Conservation (phyloP, 2,329 filamentous ascomycete species). For the Colletotrichum falcatum region DNA sequence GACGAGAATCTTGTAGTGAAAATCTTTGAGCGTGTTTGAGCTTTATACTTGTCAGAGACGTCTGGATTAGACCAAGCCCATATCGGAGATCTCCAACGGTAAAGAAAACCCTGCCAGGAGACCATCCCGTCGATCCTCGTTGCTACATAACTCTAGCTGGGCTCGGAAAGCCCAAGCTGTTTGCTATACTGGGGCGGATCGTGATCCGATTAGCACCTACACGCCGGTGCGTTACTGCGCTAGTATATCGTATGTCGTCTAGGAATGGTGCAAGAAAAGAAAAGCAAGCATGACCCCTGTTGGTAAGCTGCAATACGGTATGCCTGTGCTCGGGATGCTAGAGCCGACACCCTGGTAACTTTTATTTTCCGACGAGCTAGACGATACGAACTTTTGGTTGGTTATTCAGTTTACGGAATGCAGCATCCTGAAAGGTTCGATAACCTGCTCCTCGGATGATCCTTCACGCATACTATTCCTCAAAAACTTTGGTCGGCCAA, state of each 20-base stretch:
- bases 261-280: conserved; percentile 21
- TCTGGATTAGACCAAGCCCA: conserved; percentile 1
- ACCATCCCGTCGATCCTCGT: not conserved
- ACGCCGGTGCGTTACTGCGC: not conserved
- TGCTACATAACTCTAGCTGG: too few relatives aligned
- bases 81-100: not conserved
- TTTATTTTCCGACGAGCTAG: not conserved
- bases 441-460: conserved; percentile 6
- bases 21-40: conserved; percentile 24
- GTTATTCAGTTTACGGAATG: conserved; percentile 2
- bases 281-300: conserved; percentile 20
- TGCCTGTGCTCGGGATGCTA: conserved; percentile 14
- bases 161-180: conserved; percentile 7
- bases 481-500: too few relatives aligned
- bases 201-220: conserved; percentile 15
- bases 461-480: not conserved
- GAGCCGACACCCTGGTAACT: conserved; percentile 13
- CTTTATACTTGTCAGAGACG: conserved; percentile 25
- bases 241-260: conserved; percentile 24
- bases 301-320: not conserved
- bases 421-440: not conserved
- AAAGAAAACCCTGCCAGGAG: not conserved
- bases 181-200: not conserved
- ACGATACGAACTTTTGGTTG: conserved; percentile 6
- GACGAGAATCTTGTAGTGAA: conserved; percentile 1